Base-by-base conservation (phyloP, 2,329 filamentous ascomycete species). In the Bipolaris victoriae region DNA sequence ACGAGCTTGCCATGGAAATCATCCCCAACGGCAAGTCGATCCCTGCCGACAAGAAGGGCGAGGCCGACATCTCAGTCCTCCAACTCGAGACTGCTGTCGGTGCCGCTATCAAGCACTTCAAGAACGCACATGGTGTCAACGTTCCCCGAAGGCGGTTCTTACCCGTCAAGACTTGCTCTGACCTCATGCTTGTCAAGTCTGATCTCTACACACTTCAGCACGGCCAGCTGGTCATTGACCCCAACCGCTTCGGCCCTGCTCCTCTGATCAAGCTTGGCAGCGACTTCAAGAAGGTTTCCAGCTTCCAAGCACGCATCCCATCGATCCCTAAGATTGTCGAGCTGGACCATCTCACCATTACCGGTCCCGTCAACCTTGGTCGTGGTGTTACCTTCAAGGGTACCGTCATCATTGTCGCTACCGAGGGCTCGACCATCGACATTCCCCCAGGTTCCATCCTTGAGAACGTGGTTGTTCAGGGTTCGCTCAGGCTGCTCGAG, bases 281-380 rank as follows among this genome's bases (percentile, higher is more conserved):
- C 74, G 95, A 99, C 85, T 99, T 99, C 88, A 99, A 99, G 90
- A 99, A 99, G 88, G 95, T 99, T 37, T 98, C 94, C 1, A 95
- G 92, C 83, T 96, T 96, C 86, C 89, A 92, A 82, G 89, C 91
- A 80, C 89, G 89, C 76, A 93, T 96, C 68, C 85, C 90, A 10
- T 92, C 89, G 64, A 96, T 96, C 71, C 91, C 91, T 74, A 93
- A 91, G 85, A 93, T 96, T 70, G 87, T 95, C 66, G 91, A 96
- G 83, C 86, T 95, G 47, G 91, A 96, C 75, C 95, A 99, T 77
- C 86, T 99, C 58, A 99, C 95, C 75, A 97, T 99, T 72, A 99
- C 95, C 35, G 95, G 95, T 75, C 92, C 92, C 43, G 95, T 99
- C 79, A 98, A 97, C 83, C 87, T 99, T 55, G 94, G 94, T 66